Evolutionary conservation across 768 basidiomycete genomes (phyloP), one percentile per base, ranked within the genome.

Genomic region (Suillus decipiens): DNA sequence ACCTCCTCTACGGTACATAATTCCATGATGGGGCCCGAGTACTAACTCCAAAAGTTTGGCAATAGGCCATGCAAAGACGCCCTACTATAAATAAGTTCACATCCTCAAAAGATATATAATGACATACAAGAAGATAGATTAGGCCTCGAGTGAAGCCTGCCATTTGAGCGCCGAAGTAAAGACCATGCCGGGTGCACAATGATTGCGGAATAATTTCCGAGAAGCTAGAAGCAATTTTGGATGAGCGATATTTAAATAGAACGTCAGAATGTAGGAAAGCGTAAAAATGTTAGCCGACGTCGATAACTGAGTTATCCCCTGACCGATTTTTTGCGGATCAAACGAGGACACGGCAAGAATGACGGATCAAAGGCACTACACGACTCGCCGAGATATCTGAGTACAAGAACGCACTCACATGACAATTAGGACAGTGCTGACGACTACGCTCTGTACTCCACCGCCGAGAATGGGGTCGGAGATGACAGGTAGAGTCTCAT

Each of bases 151-250:
- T 89, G 47, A 89, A 82, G 1, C 81, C 80, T 0, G 89, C 93
- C 89, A 93, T 91, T 70, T 92, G 91, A 10, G 93, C 92, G 41
- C 94, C 93, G 53, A 96, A 84, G 68, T 89, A 92, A 5, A 96
- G 83, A 24, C 95, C 95, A 79, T 94, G 89, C 42, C 94, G 89
- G 24, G 92, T 92, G 75, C 92, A 96, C n/a, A 96, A 79, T 1
- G 92, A 92, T 71, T 96, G 94, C 0, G 94, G 94, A 65, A 96
- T 95, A 66, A 96, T 93, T 77, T 96, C 93, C 31, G 93, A 80
- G 73, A 95, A 96, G 63, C 93, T 95, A 68, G 42, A 61, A 45
- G 48, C 55, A 43, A 60, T 6, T 57, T 57, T 28, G 11, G n/a
- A 2, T 41, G 28, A 57, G 39, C 6, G 4, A 28, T 6, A 28